These are phyloP conservation scores for Eruca vesicaria DNA, from an alignment of 441 rosid species.

Conservation along the genomic window DNA sequence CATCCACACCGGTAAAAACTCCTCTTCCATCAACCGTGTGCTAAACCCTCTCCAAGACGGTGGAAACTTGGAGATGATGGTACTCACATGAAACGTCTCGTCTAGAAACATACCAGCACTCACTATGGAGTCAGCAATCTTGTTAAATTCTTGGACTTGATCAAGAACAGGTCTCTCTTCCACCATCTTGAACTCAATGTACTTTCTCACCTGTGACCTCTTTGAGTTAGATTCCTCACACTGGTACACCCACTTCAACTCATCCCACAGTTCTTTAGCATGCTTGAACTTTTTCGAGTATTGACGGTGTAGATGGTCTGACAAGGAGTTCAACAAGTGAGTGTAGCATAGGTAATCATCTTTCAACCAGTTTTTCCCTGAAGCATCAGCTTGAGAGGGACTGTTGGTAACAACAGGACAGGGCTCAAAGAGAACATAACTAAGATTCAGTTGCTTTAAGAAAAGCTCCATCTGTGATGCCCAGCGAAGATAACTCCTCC, in stretches of 20 bases:
- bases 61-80: slow-evolving; percentile 76
- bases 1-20: slow-evolving; percentile 53
- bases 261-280: slow-evolving; percentile 84
- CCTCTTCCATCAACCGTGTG: slow-evolving; percentile 51
- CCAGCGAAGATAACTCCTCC: slow-evolving; percentile 69
- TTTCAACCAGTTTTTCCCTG: slow-evolving; percentile 51
- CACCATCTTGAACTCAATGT: slow-evolving; percentile 69
- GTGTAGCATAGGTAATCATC: slow-evolving; percentile 68
- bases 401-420: slow-evolving; percentile 38
- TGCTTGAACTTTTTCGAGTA: slow-evolving; percentile 49
- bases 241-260: slow-evolving; percentile 65
- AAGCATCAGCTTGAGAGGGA: slow-evolving; percentile 40
- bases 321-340: slow-evolving; percentile 63
- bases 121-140: slow-evolving; percentile 62
- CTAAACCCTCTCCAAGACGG: slow-evolving; percentile 77
- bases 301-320: slow-evolving; percentile 62
- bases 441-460: slow-evolving; percentile 63
- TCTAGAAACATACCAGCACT: slow-evolving; percentile 61
- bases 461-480: slow-evolving; percentile 60
- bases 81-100: slow-evolving; percentile 74
- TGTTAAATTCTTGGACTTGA: slow-evolving; percentile 66
- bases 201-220: slow-evolving; percentile 70
- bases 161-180: slow-evolving; percentile 58
- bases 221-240: slow-evolving; percentile 58
- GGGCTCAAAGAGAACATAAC: slow-evolving; percentile 62